Percentiles rank a stretch among this genome's conserved stretches.
These are phyloP conservation scores for Globisporangium nagaii DNA, from an alignment of 352 stramenopile genomes.

Conservation along the genomic window DNA sequence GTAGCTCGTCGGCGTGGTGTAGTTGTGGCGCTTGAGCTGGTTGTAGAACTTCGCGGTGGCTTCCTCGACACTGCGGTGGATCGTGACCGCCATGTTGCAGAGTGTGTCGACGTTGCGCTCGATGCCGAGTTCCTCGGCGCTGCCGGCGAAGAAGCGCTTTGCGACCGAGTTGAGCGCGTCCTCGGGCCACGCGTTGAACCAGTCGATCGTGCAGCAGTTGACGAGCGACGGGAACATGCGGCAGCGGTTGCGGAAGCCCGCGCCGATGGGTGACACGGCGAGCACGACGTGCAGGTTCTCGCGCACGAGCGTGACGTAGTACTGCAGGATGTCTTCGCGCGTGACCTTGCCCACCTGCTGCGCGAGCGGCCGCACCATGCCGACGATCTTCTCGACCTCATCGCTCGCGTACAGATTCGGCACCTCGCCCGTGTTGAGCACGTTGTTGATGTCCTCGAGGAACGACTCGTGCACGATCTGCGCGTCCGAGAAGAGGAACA, in stretches of 20 bases:
- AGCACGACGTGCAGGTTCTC: slow-evolving; percentile 94
- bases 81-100: slow-evolving; percentile 91
- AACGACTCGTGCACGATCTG: slow-evolving; percentile 93
- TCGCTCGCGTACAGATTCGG: slow-evolving; percentile 91
- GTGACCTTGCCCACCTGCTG: slow-evolving; percentile 76
- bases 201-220: slow-evolving; percentile 95
- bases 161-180: slow-evolving; percentile 92
- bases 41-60: slow-evolving; percentile 72
- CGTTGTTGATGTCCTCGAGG: slow-evolving; percentile 94
- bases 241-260: slow-evolving; percentile 89
- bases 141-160: slow-evolving; percentile 81
- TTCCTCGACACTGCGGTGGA: slow-evolving; percentile 90
- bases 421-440: slow-evolving; percentile 92
- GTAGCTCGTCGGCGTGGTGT: slow-evolving; percentile 95
- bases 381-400: slow-evolving; percentile 88
- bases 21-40: slow-evolving; percentile 88
- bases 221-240: slow-evolving; percentile 93
- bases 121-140: slow-evolving; percentile 84
- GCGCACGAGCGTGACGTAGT: slow-evolving; percentile 89
- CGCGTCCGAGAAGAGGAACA: slow-evolving; percentile 92
- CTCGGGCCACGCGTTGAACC: slow-evolving; percentile 95
- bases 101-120: slow-evolving; percentile 85
- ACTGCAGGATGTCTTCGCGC: slow-evolving; percentile 77
- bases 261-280: slow-evolving; percentile 89
- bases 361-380: slow-evolving; percentile 74